A percentile compares a stretch with the other conserved stretches of the same genome.
These are phyloP conservation scores for Perkinsus marinus DNA, from an alignment of 169 alveolate species.

Conservation along the genomic window DNA sequence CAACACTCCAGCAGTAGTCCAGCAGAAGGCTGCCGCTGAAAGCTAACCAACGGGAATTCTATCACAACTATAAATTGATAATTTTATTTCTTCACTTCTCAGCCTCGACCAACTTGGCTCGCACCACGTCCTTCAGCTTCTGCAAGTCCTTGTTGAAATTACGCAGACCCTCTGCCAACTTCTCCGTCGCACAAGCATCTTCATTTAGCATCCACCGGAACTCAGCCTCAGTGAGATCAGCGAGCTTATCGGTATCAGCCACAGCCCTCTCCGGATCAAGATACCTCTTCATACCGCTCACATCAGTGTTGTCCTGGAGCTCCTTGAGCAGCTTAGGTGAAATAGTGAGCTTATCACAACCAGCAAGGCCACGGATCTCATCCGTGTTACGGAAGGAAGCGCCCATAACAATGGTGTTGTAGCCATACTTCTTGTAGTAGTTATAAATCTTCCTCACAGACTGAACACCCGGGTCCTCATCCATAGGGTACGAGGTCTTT, in stretches of 20 bases:
- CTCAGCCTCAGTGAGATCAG: background rate
- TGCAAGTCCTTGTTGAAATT: conserved; percentile 47
- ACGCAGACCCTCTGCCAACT: conserved; percentile 59
- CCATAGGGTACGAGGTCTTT: conserved; percentile 16
- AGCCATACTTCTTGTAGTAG: conserved; percentile 45
- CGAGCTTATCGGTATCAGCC: background rate
- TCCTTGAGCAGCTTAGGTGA: conserved; percentile 54
- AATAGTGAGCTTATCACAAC: conserved; percentile 68
- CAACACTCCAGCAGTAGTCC: background rate
- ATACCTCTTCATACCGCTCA: background rate
- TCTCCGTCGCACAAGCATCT: conserved; percentile 63
- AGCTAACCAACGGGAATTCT: background rate
- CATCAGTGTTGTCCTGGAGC: conserved; percentile 3
- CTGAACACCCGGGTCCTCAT: conserved; percentile 62
- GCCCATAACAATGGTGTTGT: conserved; percentile 63
- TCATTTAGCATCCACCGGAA: conserved; percentile 43
- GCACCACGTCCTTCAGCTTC: conserved; percentile 30
- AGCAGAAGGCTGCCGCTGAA: background rate
- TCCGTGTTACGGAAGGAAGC: conserved; percentile 61
- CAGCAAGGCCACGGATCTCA: conserved; percentile 51
- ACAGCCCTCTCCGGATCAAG: background rate
- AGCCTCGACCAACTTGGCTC: conserved; percentile 1
- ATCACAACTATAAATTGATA: background rate
- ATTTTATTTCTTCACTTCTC: background rate
- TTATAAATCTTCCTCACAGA: conserved; percentile 45